Percentiles rank a stretch among this genome's conserved stretches.
phyloP scores from a whole-genome alignment of 805 yeast genomes.

The Pichia scutulata region DNA sequence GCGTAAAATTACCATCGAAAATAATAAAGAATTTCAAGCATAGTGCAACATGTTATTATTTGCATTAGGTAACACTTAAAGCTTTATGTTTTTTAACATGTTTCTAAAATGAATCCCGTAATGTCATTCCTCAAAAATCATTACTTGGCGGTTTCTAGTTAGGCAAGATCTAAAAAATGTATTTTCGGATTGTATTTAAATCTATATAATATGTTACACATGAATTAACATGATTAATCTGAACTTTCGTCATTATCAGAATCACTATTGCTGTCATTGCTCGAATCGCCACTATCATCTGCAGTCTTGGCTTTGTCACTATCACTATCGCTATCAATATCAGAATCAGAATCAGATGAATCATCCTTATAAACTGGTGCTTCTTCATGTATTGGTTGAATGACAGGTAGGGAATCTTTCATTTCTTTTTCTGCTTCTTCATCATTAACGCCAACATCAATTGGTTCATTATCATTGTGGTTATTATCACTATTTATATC shows the following conservation, averaged over 20 bases:
- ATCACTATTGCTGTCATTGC: background rate
- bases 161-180: background rate
- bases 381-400: constrained; percentile 19
- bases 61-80: too few species aligned
- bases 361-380: constrained; percentile 9
- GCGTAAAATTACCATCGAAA: too few species aligned
- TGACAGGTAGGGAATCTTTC: constrained; percentile 4
- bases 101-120: too few species aligned
- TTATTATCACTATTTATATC: background rate
- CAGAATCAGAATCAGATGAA: constrained; percentile 12
- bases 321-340: background rate
- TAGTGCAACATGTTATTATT: too few species aligned
- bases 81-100: too few species aligned
- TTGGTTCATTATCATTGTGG: background rate
- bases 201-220: background rate
- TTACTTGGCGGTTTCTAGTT: too few species aligned
- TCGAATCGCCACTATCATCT: background rate
- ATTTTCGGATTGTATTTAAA: background rate
- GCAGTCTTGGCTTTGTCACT: constrained; percentile 1
- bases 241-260: constrained; percentile 1
- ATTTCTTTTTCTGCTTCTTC: constrained; percentile 1
- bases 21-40: too few species aligned
- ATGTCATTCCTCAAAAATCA: too few species aligned
- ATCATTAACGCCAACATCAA: background rate
- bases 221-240: background rate